These are phyloP conservation scores for Solanum gracilifrons DNA, from an alignment of 257 asterid genomes.

Conservation along the genomic window DNA sequence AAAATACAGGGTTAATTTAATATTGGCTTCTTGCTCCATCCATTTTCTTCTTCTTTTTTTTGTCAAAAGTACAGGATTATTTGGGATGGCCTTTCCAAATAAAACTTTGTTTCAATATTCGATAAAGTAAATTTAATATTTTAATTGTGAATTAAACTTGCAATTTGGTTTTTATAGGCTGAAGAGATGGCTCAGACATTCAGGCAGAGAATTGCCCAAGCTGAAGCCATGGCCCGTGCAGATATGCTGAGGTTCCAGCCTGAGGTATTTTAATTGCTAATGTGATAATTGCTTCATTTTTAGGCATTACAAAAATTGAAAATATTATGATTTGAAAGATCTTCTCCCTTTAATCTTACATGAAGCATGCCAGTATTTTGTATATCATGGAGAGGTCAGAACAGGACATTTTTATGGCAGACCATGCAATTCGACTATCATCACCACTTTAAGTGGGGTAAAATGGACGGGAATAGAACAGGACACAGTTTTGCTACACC, in stretches of 20 bases:
- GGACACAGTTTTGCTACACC: not conserved
- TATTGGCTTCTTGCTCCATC: not conserved
- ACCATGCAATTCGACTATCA: not conserved
- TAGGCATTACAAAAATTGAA: not conserved
- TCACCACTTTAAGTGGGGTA: not conserved
- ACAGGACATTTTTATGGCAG: not conserved
- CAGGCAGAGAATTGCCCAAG: conserved; percentile 99
- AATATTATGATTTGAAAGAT: not conserved
- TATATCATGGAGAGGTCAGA: not conserved
- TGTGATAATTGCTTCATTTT: not conserved
- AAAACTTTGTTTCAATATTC: not conserved
- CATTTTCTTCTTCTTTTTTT: not conserved
- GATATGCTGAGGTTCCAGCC: conserved; percentile 97
- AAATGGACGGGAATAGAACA: not conserved
- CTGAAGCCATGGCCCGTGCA: conserved; percentile 99
- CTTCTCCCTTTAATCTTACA: not conserved
- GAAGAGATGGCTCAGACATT: conserved; percentile 99
- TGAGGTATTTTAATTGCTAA: conserved; percentile 39
- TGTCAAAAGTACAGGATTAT: not conserved
- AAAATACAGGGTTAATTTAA: not conserved
- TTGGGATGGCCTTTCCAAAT: not conserved
- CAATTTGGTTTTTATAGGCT: conserved; percentile 40
- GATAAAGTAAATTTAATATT: not conserved
- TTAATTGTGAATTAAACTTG: not conserved
- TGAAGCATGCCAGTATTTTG: not conserved